Conservation (phyloP, 768 basidiomycete species). For the Heimioporus sp. region DNA sequence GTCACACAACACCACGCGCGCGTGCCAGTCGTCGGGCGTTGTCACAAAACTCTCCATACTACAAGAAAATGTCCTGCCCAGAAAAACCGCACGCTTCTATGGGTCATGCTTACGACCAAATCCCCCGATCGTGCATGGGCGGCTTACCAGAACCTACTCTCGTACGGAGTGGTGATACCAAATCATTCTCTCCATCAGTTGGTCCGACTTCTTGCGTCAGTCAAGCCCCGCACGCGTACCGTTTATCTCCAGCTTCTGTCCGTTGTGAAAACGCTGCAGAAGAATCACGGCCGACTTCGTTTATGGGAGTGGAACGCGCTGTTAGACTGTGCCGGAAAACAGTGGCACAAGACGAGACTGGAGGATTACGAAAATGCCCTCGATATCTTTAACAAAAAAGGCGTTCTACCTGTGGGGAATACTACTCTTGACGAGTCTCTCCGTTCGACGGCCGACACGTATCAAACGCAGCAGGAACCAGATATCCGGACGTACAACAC, state of each 20-base stretch:
- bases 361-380: slow-evolving; percentile 62
- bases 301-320: slow-evolving; percentile 78
- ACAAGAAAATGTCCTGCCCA: slow-evolving; percentile 19
- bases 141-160: slow-evolving; percentile 39
- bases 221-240: slow-evolving; percentile 54
- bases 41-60: not conserved
- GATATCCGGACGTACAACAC: slow-evolving; percentile 71
- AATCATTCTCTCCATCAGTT: slow-evolving; percentile 57
- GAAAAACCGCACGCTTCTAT: slow-evolving; percentile 24
- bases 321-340: slow-evolving; percentile 63
- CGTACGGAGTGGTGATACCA: slow-evolving; percentile 25
- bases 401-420: slow-evolving; percentile 27
- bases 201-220: slow-evolving; percentile 52
- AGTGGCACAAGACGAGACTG: slow-evolving; percentile 55
- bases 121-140: slow-evolving; percentile 39
- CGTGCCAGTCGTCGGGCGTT: not conserved
- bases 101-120: slow-evolving; percentile 33
- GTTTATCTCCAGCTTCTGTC: slow-evolving; percentile 66
- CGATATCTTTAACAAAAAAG: slow-evolving; percentile 60
- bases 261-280: slow-evolving; percentile 57
- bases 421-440: slow-evolving; percentile 8
- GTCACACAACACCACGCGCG: slow-evolving; percentile 2
- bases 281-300: slow-evolving; percentile 51
- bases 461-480: slow-evolving; percentile 35
- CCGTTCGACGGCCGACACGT: slow-evolving; percentile 2